phyloP scores from a whole-genome alignment of 2,329 filamentous ascomycete species.

The Capronia coronata region DNA sequence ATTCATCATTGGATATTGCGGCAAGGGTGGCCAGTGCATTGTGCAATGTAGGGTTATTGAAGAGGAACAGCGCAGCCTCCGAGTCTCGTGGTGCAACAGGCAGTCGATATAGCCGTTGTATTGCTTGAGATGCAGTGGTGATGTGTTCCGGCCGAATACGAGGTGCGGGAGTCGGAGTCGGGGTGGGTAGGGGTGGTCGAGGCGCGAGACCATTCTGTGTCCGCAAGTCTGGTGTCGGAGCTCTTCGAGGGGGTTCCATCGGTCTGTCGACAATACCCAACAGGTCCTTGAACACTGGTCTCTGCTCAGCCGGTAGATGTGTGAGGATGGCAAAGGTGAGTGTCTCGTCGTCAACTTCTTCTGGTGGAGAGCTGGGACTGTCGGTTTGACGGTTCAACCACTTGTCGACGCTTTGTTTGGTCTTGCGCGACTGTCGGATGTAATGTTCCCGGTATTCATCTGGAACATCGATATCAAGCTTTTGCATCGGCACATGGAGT shows the following conservation, averaged over 20 bases:
- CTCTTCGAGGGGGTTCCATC: slow-evolving; percentile 24
- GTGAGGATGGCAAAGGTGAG: slow-evolving; percentile 89
- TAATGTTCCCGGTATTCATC: slow-evolving; percentile 92
- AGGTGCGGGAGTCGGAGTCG: slow-evolving; percentile 61
- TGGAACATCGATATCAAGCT: slow-evolving; percentile 88
- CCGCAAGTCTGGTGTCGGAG: slow-evolving; percentile 25
- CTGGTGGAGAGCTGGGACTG: slow-evolving; percentile 64
- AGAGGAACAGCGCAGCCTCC: slow-evolving; percentile 76
- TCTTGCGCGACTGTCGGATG: slow-evolving; percentile 84
- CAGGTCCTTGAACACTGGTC: slow-evolving; percentile 75
- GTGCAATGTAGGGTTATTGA: slow-evolving; percentile 75
- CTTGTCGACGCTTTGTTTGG: slow-evolving; percentile 79
- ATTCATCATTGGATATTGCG: slow-evolving; percentile 85
- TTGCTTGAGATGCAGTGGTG: slow-evolving; percentile 65
- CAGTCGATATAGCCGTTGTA: slow-evolving; percentile 80
- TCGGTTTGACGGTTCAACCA: slow-evolving; percentile 78
- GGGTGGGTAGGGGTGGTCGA: slow-evolving; percentile 7
- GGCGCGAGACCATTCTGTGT: slow-evolving; percentile 6
- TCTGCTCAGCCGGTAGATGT: slow-evolving; percentile 67
- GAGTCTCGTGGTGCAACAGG: slow-evolving; percentile 69
- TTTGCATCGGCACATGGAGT: slow-evolving; percentile 57
- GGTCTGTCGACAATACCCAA: slow-evolving; percentile 54
- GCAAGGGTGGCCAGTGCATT: slow-evolving; percentile 80
- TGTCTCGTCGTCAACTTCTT: slow-evolving; percentile 91
- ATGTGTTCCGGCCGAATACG: slow-evolving; percentile 61